phyloP scores from a whole-genome alignment of 768 basidiomycete species.

The Podaxis sp. region DNA sequence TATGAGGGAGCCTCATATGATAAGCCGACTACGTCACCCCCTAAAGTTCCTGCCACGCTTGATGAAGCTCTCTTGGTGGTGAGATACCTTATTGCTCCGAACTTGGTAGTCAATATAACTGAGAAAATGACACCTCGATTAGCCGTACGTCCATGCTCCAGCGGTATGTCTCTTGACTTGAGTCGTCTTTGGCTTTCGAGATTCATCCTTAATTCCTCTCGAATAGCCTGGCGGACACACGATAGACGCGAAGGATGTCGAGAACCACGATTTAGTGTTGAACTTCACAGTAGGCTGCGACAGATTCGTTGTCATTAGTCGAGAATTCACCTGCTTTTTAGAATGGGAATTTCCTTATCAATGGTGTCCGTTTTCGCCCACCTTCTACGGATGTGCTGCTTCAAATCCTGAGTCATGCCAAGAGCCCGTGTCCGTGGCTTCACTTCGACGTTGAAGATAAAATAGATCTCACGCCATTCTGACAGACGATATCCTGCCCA shows the following conservation, averaged over 20 bases:
- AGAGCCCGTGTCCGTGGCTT: conserved; percentile 22
- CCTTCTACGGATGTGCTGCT: conserved; percentile 37
- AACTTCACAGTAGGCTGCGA: background rate
- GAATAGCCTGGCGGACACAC: background rate
- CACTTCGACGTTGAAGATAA: background rate
- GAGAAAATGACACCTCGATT: background rate
- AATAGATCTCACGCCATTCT: background rate
- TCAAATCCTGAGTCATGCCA: conserved; percentile 23
- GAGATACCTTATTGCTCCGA: background rate
- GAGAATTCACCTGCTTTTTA: background rate
- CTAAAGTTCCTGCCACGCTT: background rate
- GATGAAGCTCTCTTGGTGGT: background rate
- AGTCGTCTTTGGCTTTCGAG: background rate
- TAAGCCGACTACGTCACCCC: background rate
- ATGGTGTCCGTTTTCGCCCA: conserved; percentile 22
- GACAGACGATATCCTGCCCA: conserved; percentile 24
- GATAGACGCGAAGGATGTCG: background rate
- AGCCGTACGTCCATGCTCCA: background rate
- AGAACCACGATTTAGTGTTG: background rate
- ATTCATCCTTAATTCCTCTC: background rate
- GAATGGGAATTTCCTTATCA: conserved; percentile 21
- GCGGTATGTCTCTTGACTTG: background rate
- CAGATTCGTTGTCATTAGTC: background rate
- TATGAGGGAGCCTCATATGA: background rate
- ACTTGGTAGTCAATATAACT: background rate